phyloP scores from a whole-genome alignment of 768 basidiomycete species.

The Epithele typhae region DNA sequence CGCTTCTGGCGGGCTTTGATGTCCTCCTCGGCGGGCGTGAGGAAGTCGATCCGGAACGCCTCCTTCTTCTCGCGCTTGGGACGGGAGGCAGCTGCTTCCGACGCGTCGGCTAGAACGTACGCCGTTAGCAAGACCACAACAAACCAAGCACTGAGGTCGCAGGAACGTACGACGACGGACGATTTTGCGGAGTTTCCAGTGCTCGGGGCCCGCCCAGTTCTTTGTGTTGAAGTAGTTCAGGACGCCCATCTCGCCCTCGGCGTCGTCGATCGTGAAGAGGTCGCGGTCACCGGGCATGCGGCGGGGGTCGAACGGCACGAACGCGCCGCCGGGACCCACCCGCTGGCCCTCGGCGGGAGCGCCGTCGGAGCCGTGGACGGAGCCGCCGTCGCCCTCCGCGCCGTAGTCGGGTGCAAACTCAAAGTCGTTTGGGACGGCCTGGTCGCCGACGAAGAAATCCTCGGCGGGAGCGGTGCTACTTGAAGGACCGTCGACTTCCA shows the following conservation, averaged over 20 bases:
- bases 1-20: constrained; percentile 61
- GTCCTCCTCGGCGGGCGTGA: constrained; percentile 52
- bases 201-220: constrained; percentile 99
- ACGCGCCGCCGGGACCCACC: constrained; percentile 34
- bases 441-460: constrained; percentile 67
- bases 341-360: constrained; percentile 23
- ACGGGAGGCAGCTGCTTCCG: constrained; percentile 47
- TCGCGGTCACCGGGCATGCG: constrained; percentile 72
- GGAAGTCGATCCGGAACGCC: constrained; percentile 79
- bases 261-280: constrained; percentile 82
- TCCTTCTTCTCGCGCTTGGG: constrained; percentile 73
- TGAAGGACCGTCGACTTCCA: constrained; percentile 31
- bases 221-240: constrained; percentile 93
- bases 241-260: constrained; percentile 54
- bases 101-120: constrained; percentile 43
- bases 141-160: not conserved
- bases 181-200: constrained; percentile 92
- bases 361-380: constrained; percentile 37
- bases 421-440: constrained; percentile 48
- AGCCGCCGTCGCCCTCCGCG: constrained; percentile 43
- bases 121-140: no score
- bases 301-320: constrained; percentile 83
- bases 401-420: constrained; percentile 35
- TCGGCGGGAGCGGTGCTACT: constrained; percentile 45
- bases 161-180: constrained; percentile 62